phyloP scores from a whole-genome alignment of 2,329 filamentous ascomycete species.

The Phyllosticta citribraziliensis region DNA sequence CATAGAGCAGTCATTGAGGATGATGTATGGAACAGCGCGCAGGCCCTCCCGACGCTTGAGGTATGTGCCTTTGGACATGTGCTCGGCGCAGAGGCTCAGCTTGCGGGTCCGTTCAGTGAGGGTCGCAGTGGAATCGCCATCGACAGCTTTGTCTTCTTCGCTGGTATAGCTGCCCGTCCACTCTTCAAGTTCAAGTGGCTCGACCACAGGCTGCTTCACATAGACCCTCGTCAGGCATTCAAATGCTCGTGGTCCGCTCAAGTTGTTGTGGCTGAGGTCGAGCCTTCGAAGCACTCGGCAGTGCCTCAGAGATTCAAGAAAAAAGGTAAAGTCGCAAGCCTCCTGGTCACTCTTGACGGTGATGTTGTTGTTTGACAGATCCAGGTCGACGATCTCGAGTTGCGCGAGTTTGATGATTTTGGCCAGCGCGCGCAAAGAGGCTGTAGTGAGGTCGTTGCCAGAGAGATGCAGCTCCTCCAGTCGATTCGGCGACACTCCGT shows the following conservation, averaged over 20 bases:
- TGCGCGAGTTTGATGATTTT: conserved; percentile 31
- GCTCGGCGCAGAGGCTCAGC: not conserved
- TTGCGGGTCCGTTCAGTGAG: conserved; percentile 4
- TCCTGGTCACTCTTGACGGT: conserved; percentile 27
- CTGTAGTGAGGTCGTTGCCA: conserved; percentile 35
- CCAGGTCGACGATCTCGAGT: conserved; percentile 37
- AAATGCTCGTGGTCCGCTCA: conserved; percentile 33
- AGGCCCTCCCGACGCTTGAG: conserved; percentile 24
- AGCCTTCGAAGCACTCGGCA: conserved; percentile 36
- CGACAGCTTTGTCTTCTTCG: not conserved
- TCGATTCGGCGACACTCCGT: conserved; percentile 20
- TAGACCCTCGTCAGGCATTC: conserved; percentile 38
- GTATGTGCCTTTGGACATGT: conserved; percentile 1
- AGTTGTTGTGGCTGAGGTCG: conserved; percentile 35
- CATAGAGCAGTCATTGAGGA: conserved; percentile 25
- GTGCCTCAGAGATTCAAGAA: conserved; percentile 33
- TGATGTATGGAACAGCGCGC: conserved; percentile 31
- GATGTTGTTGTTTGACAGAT: conserved; percentile 39
- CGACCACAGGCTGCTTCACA: conserved; percentile 22
- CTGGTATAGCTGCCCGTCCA: not conserved
- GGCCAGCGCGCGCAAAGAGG: conserved; percentile 32
- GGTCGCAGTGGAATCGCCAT: not conserved
- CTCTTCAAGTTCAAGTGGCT: conserved; percentile 17
- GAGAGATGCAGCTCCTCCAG: conserved; percentile 39
- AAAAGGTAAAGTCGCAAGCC: conserved; percentile 32